phyloP scores from a whole-genome alignment of 2,329 filamentous ascomycete species.

The Hypoxylon sp. region DNA sequence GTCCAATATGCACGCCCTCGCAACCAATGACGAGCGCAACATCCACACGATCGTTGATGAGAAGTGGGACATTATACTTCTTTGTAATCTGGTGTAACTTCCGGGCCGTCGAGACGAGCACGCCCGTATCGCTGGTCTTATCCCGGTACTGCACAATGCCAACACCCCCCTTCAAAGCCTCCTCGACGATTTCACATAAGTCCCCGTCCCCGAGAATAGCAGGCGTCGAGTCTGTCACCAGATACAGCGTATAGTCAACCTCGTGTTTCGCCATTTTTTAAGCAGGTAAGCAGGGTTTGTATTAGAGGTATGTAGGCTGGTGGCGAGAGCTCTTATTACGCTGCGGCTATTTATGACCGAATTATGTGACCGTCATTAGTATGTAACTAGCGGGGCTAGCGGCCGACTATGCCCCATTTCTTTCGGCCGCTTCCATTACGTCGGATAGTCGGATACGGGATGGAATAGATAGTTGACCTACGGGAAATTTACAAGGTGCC shows the following conservation, averaged over 20 bases:
- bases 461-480: constrained; percentile 2
- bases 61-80: constrained; percentile 78
- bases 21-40: constrained; percentile 87
- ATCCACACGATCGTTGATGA: constrained; percentile 95
- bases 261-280: constrained; percentile 56
- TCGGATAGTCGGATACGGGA: constrained; percentile 13
- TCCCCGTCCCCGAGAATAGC: constrained; percentile 81
- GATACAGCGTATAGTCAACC: constrained; percentile 85
- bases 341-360: constrained; percentile 18
- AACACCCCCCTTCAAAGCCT: constrained; percentile 82
- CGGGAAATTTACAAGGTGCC: constrained; percentile 3
- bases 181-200: constrained; percentile 80
- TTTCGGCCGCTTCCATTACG: constrained; percentile 1
- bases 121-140: constrained; percentile 82
- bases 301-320: not conserved
- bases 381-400: constrained; percentile 36
- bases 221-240: constrained; percentile 94
- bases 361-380: constrained; percentile 27
- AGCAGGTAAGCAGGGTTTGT: not conserved
- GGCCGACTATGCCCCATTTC: constrained; percentile 11
- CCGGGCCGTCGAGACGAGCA: constrained; percentile 78
- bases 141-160: constrained; percentile 93
- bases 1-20: constrained; percentile 94
- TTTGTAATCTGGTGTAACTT: constrained; percentile 80
- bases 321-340: constrained; percentile 19